Conservation (phyloP, 768 basidiomycete species). For the Lactifluus pinguis region DNA sequence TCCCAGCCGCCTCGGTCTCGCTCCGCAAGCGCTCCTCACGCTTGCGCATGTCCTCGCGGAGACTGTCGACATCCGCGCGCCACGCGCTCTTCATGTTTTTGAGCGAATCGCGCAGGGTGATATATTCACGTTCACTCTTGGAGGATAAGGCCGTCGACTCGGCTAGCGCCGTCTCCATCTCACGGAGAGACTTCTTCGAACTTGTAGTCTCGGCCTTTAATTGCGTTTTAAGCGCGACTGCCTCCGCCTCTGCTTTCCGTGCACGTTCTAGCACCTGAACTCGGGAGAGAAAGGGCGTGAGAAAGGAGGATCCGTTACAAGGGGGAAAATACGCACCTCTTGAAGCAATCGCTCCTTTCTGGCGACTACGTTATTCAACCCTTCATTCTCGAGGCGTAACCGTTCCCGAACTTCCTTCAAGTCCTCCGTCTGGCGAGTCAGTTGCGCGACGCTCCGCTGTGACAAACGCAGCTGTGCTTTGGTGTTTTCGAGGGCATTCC, state of each 20-base stretch:
- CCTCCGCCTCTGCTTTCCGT: constrained; percentile 76
- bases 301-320: not conserved
- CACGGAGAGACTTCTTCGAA: constrained; percentile 67
- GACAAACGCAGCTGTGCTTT: constrained; percentile 72
- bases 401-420: constrained; percentile 81
- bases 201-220: constrained; percentile 65
- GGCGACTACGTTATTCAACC: constrained; percentile 78
- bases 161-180: constrained; percentile 66
- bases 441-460: constrained; percentile 74
- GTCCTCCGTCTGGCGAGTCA: constrained; percentile 82
- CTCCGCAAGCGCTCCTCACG: constrained; percentile 59
- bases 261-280: constrained; percentile 70
- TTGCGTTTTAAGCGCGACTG: constrained; percentile 53
- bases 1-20: constrained; percentile 60
- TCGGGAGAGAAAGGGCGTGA: not conserved
- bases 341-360: constrained; percentile 81
- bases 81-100: constrained; percentile 65
- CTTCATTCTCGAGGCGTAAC: constrained; percentile 76
- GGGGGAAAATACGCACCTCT: constrained; percentile 44
- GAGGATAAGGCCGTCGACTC: constrained; percentile 72
- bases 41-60: constrained; percentile 66
- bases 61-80: constrained; percentile 61
- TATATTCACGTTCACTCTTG: constrained; percentile 77
- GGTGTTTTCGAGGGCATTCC: constrained; percentile 79
- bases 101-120: constrained; percentile 66